phyloP scores from a whole-genome alignment of 2,329 filamentous ascomycete species.

The Helminthosporium solani region DNA sequence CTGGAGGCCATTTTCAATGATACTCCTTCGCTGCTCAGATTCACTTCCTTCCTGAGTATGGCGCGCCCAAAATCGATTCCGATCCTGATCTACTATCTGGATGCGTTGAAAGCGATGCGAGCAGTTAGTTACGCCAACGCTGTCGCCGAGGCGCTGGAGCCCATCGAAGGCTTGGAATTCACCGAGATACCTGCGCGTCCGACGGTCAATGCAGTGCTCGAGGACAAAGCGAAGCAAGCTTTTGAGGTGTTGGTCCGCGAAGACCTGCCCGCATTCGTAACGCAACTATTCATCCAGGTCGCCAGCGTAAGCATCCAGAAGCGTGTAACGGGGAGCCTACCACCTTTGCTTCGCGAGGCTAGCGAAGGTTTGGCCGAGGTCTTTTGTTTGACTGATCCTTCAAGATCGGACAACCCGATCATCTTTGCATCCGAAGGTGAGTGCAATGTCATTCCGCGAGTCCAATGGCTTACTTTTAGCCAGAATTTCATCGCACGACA shows the following conservation, averaged over 20 bases:
- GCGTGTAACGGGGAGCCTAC: constrained; percentile 66
- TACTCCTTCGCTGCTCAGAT: constrained; percentile 62
- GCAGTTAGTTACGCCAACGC: constrained; percentile 72
- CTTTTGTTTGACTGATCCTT: constrained; percentile 75
- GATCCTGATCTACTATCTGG: constrained; percentile 69
- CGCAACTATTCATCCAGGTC: constrained; percentile 66
- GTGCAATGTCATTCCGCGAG: constrained; percentile 4
- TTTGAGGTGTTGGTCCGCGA: constrained; percentile 66
- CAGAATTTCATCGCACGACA: constrained; percentile 72
- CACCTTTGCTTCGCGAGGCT: constrained; percentile 64
- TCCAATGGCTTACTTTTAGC: constrained; percentile 8
- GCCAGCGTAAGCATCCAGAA: constrained; percentile 69
- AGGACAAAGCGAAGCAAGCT: constrained; percentile 64
- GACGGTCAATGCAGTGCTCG: constrained; percentile 60
- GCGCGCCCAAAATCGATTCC: constrained; percentile 64
- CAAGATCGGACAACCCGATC: constrained; percentile 71
- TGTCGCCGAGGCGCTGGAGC: constrained; percentile 61
- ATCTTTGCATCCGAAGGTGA: constrained; percentile 73
- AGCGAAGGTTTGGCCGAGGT: constrained; percentile 75
- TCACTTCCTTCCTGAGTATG: constrained; percentile 65
- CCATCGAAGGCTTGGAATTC: constrained; percentile 58
- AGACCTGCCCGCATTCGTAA: constrained; percentile 71
- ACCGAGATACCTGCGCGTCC: constrained; percentile 52
- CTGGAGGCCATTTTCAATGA: constrained; percentile 65
- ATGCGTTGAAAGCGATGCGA: constrained; percentile 68